These are phyloP conservation scores for Onygena corvina DNA, from an alignment of 2,329 filamentous ascomycete genomes.

Conservation along the genomic window DNA sequence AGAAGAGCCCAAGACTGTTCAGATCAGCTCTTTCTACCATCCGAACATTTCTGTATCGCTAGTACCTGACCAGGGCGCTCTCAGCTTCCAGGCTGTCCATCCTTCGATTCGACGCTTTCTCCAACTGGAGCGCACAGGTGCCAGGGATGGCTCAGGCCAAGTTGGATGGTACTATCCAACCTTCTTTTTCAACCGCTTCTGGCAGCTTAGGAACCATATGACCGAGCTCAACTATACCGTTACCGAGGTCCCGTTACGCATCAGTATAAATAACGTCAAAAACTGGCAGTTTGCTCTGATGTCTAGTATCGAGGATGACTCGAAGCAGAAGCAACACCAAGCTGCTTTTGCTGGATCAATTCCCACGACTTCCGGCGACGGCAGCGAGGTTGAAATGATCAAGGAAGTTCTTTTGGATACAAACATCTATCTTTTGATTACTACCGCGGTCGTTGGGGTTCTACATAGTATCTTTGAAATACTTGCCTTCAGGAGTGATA, in stretches of 20 bases:
- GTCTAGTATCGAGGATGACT: slow-evolving; percentile 72
- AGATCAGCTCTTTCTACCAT: slow-evolving; percentile 80
- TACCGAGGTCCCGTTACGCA: slow-evolving; percentile 64
- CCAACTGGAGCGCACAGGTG: slow-evolving; percentile 64
- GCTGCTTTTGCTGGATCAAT: slow-evolving; percentile 61
- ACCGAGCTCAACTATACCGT: slow-evolving; percentile 82
- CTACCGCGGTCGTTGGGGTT: slow-evolving; percentile 73
- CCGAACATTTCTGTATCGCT: slow-evolving; percentile 86
- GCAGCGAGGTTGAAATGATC: slow-evolving; percentile 90
- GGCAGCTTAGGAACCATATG: slow-evolving; percentile 90
- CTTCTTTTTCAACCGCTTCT: slow-evolving; percentile 89
- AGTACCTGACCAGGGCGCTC: slow-evolving; percentile 64
- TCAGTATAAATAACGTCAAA: slow-evolving; percentile 68
- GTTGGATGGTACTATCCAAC: slow-evolving; percentile 92
- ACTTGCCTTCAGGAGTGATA: slow-evolving; percentile 93
- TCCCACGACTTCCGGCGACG: slow-evolving; percentile 64
- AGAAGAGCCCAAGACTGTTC: slow-evolving; percentile 49
- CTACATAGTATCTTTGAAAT: slow-evolving; percentile 92
- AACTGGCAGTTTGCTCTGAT: slow-evolving; percentile 86
- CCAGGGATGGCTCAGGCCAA: slow-evolving; percentile 69
- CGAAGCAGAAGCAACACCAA: slow-evolving; percentile 69
- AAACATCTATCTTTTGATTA: slow-evolving; percentile 76
- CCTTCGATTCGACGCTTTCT: slow-evolving; percentile 67
- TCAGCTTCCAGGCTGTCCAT: slow-evolving; percentile 54
- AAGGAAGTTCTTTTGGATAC: slow-evolving; percentile 92